These are phyloP conservation scores for Abelmoschus esculentus DNA, from an alignment of 345 rosid genomes.

Conservation along the genomic window DNA sequence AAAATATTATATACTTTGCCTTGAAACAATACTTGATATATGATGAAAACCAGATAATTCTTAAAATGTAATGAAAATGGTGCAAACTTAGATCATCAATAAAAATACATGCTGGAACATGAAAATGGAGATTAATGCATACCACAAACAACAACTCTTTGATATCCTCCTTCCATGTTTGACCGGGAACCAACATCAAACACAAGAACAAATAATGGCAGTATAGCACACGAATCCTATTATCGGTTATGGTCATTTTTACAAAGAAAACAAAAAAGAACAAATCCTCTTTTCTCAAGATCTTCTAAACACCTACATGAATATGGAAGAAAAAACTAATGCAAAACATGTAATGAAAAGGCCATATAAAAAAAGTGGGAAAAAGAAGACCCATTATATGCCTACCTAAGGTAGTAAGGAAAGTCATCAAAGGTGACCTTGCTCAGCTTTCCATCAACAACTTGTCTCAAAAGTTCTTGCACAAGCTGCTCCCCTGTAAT, in stretches of 20 bases:
- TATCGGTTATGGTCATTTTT: not conserved
- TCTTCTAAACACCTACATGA: conserved; percentile 7
- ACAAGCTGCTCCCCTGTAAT: conserved; percentile 57
- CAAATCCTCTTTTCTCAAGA: conserved; percentile 1
- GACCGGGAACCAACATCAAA: conserved; percentile 6
- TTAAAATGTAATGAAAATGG: too few relatives aligned
- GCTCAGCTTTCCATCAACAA: conserved; percentile 58
- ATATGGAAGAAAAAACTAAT: not conserved
- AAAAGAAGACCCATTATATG: not conserved
- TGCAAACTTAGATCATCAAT: too few relatives aligned
- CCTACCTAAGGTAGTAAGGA: conserved; percentile 82
- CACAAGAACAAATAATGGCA: not conserved
- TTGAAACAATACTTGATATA: too few relatives aligned
- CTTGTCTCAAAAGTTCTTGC: conserved; percentile 66
- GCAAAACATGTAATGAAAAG: not conserved
- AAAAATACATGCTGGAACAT: too few relatives aligned
- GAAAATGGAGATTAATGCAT: too few relatives aligned
- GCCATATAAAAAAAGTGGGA: not conserved
- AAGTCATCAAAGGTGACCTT: conserved; percentile 68
- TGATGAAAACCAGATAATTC: too few relatives aligned
- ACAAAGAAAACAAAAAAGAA: not conserved
- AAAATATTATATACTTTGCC: not conserved
- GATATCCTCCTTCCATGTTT: not conserved
- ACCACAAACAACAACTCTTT: too few relatives aligned
- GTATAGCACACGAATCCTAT: not conserved